Evolutionary conservation across 257 asterid genomes (phyloP).

Genomic region (Phtheirospermum japonicum): DNA sequence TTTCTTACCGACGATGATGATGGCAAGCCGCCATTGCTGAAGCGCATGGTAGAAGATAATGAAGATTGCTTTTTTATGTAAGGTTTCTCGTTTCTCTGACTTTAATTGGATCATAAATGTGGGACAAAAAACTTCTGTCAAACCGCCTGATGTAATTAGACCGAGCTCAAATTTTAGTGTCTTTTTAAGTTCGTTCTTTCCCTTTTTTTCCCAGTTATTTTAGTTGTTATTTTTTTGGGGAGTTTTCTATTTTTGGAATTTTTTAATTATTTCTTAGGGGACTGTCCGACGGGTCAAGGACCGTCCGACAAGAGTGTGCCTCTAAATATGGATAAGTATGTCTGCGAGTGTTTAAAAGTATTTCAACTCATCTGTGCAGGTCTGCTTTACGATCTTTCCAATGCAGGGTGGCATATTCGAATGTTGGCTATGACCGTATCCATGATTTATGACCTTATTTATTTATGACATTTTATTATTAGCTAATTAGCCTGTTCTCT

Average conservation of each 20-base stretch:
- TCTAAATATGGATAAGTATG: neutral
- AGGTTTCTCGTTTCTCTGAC: constrained; percentile 27
- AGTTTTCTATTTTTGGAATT: no score
- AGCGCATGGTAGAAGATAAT: constrained; percentile 77
- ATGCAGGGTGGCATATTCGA: constrained; percentile 91
- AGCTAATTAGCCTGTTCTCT: constrained; percentile 13
- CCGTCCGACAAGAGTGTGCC: no score
- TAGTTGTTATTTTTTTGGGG: no score
- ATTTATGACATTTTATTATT: neutral
- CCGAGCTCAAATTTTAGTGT: neutral
- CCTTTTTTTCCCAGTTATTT: no score
- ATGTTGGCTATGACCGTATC: constrained; percentile 97
- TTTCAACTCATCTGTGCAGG: constrained; percentile 48
- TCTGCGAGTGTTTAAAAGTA: constrained; percentile 12
- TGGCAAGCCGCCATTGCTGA: constrained; percentile 87
- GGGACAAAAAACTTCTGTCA: neutral
- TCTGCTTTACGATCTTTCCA: constrained; percentile 74
- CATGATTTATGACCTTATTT: constrained; percentile 28
- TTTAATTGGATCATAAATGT: constrained; percentile 17
- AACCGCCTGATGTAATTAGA: no score
- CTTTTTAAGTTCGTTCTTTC: no score
- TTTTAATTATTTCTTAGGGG: no score
- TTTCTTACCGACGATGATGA: constrained; percentile 78
- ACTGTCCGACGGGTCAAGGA: no score
- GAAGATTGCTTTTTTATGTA: constrained; percentile 67